A percentile compares a stretch with the other conserved stretches of the same genome.
These are phyloP conservation scores for Pythium volutum DNA, from an alignment of 352 stramenopile species.

Conservation along the genomic window DNA sequence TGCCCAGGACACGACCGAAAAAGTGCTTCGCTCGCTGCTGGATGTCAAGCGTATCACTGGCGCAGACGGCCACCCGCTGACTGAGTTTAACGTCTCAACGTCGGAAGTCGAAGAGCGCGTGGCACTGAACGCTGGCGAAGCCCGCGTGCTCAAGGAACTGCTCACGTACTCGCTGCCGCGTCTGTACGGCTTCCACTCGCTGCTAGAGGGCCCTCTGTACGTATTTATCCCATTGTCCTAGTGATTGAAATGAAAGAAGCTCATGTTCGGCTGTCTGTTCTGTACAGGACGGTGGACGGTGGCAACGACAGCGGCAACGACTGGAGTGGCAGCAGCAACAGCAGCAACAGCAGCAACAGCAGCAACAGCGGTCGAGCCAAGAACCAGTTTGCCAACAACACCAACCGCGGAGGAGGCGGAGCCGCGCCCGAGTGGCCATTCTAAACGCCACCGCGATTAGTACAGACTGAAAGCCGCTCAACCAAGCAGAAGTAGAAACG, in stretches of 20 bases:
- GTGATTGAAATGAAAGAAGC: background rate
- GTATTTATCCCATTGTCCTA: constrained; percentile 5
- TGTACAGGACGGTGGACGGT: constrained; percentile 48
- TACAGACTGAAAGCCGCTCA: no score
- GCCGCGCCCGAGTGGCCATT: constrained; percentile 75
- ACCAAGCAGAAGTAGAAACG: background rate
- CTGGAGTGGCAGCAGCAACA: constrained; percentile 23
- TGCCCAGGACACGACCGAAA: constrained; percentile 46
- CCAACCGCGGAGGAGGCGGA: constrained; percentile 4
- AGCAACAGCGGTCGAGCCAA: constrained; percentile 22
- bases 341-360: constrained; percentile 4
- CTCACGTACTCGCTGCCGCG: constrained; percentile 75
- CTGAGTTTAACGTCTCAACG: constrained; percentile 47
- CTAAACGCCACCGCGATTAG: constrained; percentile 23
- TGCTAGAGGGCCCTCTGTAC: constrained; percentile 70
- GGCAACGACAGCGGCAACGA: constrained; percentile 31
- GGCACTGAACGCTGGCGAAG: constrained; percentile 66
- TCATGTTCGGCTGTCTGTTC: background rate
- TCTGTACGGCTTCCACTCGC: constrained; percentile 73
- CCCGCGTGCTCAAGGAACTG: constrained; percentile 59
- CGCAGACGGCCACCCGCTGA: constrained; percentile 44
- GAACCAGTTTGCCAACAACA: constrained; percentile 8
- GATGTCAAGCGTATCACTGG: constrained; percentile 40
- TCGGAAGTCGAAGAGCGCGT: constrained; percentile 37
- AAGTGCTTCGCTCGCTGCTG: constrained; percentile 38